Conservation (phyloP, 352 stramenopile genomes). For the Phytophthora parvispora region DNA sequence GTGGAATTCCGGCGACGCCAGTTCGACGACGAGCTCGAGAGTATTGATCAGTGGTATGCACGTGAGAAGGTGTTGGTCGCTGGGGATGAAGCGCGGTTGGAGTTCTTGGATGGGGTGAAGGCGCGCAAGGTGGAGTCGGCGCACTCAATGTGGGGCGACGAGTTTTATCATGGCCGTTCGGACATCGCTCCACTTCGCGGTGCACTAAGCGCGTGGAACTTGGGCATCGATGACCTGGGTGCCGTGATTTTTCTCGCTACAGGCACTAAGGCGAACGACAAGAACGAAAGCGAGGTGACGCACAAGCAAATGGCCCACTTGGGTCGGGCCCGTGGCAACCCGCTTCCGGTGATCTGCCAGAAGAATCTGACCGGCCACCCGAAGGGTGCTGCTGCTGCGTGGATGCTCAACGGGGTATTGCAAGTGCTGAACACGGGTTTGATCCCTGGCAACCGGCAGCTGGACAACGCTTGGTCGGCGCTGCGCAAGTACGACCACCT, state of each 20-base stretch:
- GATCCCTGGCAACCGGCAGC: slow-evolving; percentile 85
- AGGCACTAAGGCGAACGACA: slow-evolving; percentile 87
- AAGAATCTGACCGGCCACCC: slow-evolving; percentile 88
- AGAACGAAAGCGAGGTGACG: slow-evolving; percentile 90
- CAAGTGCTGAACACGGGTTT: slow-evolving; percentile 83
- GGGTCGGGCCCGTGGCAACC: slow-evolving; percentile 78
- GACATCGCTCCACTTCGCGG: slow-evolving; percentile 81
- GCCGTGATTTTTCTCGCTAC: too few species aligned
- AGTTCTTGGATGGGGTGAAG: slow-evolving; percentile 66
- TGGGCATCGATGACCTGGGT: slow-evolving; percentile 79
- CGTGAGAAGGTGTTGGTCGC: slow-evolving; percentile 60
- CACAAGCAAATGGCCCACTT: slow-evolving; percentile 89
- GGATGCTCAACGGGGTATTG: slow-evolving; percentile 87
- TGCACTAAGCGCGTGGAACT: slow-evolving; percentile 77
- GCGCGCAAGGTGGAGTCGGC: slow-evolving; percentile 66
- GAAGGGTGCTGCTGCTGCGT: slow-evolving; percentile 85
- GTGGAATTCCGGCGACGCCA: slow-evolving; percentile 79
- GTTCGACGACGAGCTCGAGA: slow-evolving; percentile 78
- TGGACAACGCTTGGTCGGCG: slow-evolving; percentile 81
- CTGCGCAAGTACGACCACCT: slow-evolving; percentile 83
- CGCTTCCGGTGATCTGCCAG: slow-evolving; percentile 82
- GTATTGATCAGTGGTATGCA: slow-evolving; percentile 78
- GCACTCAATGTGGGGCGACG: slow-evolving; percentile 67
- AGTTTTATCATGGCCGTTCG: slow-evolving; percentile 61
- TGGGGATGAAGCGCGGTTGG: slow-evolving; percentile 44